Conservation (phyloP, 345 rosid genomes). For the Aquilaria sinensis region DNA sequence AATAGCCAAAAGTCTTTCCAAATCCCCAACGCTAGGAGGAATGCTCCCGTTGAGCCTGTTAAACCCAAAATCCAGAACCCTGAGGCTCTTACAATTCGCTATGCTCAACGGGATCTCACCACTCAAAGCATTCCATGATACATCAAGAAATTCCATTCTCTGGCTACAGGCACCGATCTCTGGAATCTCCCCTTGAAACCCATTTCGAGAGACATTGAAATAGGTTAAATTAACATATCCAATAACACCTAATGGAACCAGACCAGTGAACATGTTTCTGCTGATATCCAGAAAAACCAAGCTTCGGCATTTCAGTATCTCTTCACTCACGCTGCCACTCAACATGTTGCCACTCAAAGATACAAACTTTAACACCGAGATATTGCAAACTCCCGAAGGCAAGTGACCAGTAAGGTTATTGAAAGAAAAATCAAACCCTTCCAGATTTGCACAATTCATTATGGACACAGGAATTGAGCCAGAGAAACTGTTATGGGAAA, state of each 20-base stretch:
- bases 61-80: conserved; percentile 69
- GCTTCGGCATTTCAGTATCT: conserved; percentile 48
- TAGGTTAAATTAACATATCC: conserved; percentile 47
- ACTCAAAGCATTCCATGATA: conserved; percentile 56
- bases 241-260: conserved; percentile 63
- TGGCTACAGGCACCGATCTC: conserved; percentile 47
- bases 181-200: conserved; percentile 57
- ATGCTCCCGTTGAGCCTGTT: conserved; percentile 65
- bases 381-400: conserved; percentile 56
- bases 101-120: conserved; percentile 64
- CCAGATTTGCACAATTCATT: conserved; percentile 56
- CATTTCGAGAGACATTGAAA: conserved; percentile 69
- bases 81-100: conserved; percentile 60
- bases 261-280: conserved; percentile 61
- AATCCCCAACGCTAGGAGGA: conserved; percentile 38
- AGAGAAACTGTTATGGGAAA: conserved; percentile 64
- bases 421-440: conserved; percentile 83
- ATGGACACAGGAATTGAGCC: conserved; percentile 71
- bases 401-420: conserved; percentile 62
- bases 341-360: conserved; percentile 62
- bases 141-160: conserved; percentile 61
- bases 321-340: conserved; percentile 54
- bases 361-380: conserved; percentile 49
- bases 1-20: conserved; percentile 56
- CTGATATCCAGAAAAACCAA: conserved; percentile 64